Percentiles rank a stretch among this genome's conserved stretches.
Conservation (phyloP, 2,329 filamentous ascomycete genomes). For the Penicillium sp. region DNA sequence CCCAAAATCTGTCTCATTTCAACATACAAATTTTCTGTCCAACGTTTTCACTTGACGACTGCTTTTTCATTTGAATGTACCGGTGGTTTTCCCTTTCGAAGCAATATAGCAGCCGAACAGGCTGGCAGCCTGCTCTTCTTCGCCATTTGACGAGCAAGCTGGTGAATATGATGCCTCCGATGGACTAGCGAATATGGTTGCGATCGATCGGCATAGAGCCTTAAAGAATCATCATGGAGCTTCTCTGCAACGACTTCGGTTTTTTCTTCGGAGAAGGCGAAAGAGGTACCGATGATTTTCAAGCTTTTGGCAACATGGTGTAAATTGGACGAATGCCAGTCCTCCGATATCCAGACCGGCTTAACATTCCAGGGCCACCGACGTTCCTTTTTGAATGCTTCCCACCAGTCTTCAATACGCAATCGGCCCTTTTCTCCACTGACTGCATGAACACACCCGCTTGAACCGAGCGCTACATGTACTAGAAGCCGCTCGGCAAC, state of each 20-base stretch:
- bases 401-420: constrained; percentile 25
- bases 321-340: constrained; percentile 25
- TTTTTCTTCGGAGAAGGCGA: constrained; percentile 23
- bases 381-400: constrained; percentile 24
- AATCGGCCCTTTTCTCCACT: constrained; percentile 24
- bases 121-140: constrained; percentile 20
- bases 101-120: constrained; percentile 16
- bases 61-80: constrained; percentile 2
- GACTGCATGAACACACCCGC: constrained; percentile 26
- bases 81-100: constrained; percentile 20
- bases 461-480: constrained; percentile 21
- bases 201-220: constrained; percentile 25
- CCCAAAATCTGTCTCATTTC: too few species aligned
- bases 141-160: constrained; percentile 20
- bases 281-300: constrained; percentile 29
- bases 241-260: constrained; percentile 15
- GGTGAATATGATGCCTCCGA: constrained; percentile 24
- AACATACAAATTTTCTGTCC: not conserved
- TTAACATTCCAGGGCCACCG: constrained; percentile 24
- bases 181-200: constrained; percentile 21
- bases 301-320: constrained; percentile 22
- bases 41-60: not conserved
- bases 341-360: constrained; percentile 19
- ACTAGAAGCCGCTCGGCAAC: constrained; percentile 27
- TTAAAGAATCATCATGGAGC: constrained; percentile 10